A percentile compares a stretch with the other conserved stretches of the same genome.
Evolutionary conservation across 495 filamentous ascomycete genomes (phyloP).

Genomic region (Aspergillus sclerotioniger): DNA sequence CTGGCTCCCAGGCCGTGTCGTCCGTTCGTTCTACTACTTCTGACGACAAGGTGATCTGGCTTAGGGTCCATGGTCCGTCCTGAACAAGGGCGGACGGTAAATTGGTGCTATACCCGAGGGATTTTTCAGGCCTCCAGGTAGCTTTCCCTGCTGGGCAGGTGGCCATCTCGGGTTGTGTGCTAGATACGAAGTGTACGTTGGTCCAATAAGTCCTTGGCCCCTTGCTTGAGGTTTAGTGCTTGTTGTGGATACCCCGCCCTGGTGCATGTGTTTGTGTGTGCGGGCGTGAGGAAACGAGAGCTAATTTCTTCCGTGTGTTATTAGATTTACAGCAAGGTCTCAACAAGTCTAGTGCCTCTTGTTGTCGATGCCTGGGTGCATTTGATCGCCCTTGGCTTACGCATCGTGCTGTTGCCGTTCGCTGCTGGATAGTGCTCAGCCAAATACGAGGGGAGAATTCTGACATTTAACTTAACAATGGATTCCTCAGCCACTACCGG

Average conservation of each 20-base stretch:
- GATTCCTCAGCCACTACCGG: slow-evolving; percentile 17
- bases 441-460: not conserved
- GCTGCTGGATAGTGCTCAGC: not conserved
- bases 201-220: not conserved
- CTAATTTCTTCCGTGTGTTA: not conserved
- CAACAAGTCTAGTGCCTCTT: slow-evolving; percentile 13
- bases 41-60: slow-evolving; percentile 44
- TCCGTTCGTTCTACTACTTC: slow-evolving; percentile 22
- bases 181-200: not conserved
- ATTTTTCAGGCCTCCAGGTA: slow-evolving; percentile 8
- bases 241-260: not conserved
- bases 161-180: not conserved
- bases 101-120: slow-evolving; percentile 14
- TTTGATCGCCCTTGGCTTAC: slow-evolving; percentile 20
- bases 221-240: not conserved
- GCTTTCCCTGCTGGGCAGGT: slow-evolving; percentile 2
- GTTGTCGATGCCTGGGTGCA: slow-evolving; percentile 21
- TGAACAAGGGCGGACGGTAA: slow-evolving; percentile 62
- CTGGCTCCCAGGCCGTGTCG: slow-evolving; percentile 16
- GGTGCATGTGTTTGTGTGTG: slow-evolving; percentile 4
- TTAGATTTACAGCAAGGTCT: not conserved
- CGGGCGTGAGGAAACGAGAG: slow-evolving; percentile 1
- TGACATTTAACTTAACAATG: slow-evolving; percentile 18
- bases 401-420: slow-evolving; percentile 10
- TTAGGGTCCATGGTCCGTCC: slow-evolving; percentile 58